Evolutionary conservation across 2,329 filamentous ascomycete species (phyloP).

Genomic region (Pestalotiopsis sp.): DNA sequence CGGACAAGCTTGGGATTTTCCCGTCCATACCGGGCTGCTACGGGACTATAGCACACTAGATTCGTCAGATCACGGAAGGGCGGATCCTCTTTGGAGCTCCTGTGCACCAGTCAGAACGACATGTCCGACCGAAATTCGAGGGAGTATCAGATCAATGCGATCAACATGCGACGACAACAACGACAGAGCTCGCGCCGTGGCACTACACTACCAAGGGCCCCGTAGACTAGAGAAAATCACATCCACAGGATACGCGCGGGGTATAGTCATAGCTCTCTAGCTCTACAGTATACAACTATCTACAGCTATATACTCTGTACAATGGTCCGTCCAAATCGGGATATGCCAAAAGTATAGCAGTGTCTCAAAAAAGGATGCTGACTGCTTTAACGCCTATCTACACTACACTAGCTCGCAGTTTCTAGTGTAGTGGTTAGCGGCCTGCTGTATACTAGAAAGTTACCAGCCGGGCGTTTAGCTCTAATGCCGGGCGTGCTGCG

Average conservation of each 20-base stretch:
- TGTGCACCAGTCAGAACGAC: background rate
- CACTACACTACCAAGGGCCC: background rate
- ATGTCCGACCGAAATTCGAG: background rate
- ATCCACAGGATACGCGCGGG: background rate
- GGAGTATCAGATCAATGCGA: constrained; percentile 2
- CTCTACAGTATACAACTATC: background rate
- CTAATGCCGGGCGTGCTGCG: background rate
- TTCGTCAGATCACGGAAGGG: constrained; percentile 6
- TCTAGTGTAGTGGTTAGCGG: background rate
- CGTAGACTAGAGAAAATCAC: background rate
- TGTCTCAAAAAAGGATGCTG: background rate
- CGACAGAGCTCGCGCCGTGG: background rate
- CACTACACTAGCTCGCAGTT: background rate
- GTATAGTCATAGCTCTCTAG: background rate
- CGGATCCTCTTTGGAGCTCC: background rate
- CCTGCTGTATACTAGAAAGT: background rate
- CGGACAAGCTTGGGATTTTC: background rate
- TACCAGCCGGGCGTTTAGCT: background rate
- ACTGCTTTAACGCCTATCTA: background rate
- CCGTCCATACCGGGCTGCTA: constrained; percentile 4
- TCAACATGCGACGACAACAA: background rate
- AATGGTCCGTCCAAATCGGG: background rate
- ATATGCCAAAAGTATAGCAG: background rate
- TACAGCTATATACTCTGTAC: background rate
- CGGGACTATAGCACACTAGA: background rate